These are phyloP conservation scores for Aotearoamyces nothofagi DNA, from an alignment of 2,329 filamentous ascomycete species.

Conservation along the genomic window DNA sequence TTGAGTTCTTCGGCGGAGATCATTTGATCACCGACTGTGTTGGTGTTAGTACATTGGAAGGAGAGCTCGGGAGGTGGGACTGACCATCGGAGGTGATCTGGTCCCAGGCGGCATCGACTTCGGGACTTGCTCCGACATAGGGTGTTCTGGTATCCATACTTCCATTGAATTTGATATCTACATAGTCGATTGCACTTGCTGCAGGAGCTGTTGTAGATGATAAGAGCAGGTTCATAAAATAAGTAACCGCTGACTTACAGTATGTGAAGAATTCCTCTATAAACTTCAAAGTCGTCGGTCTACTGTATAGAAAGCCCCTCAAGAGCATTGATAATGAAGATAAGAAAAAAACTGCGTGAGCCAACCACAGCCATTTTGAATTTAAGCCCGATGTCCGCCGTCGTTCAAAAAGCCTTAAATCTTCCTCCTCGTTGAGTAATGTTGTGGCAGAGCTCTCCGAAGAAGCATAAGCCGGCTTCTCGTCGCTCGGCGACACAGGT, in stretches of 20 bases:
- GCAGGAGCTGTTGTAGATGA: constrained; percentile 33
- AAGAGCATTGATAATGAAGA: constrained; percentile 14
- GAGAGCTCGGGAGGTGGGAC: constrained; percentile 3
- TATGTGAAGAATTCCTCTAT: constrained; percentile 28
- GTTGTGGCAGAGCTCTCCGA: constrained; percentile 10
- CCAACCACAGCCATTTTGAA: constrained; percentile 15
- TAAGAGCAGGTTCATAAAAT: no score
- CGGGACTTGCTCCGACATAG: constrained; percentile 38
- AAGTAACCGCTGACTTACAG: constrained; percentile 21
- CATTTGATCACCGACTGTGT: constrained; percentile 42
- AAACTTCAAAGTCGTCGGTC: constrained; percentile 14
- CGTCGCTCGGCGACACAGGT: constrained; percentile 10
- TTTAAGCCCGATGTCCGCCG: constrained; percentile 3
- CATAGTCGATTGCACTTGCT: constrained; percentile 29
- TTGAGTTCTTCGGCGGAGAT: constrained; percentile 36
- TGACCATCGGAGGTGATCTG: constrained; percentile 31
- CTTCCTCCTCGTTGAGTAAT: constrained; percentile 13
- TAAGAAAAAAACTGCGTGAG: constrained; percentile 12
- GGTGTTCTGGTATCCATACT: constrained; percentile 26
- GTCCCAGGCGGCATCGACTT: constrained; percentile 42
- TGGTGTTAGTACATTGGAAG: constrained; percentile 1
- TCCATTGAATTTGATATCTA: constrained; percentile 32
- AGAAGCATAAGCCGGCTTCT: constrained; percentile 7
- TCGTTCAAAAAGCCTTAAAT: constrained; percentile 2
- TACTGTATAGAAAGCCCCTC: constrained; percentile 11